Base-by-base conservation (phyloP, 2,329 filamentous ascomycete genomes). In the Harringtonia aguacate region DNA sequence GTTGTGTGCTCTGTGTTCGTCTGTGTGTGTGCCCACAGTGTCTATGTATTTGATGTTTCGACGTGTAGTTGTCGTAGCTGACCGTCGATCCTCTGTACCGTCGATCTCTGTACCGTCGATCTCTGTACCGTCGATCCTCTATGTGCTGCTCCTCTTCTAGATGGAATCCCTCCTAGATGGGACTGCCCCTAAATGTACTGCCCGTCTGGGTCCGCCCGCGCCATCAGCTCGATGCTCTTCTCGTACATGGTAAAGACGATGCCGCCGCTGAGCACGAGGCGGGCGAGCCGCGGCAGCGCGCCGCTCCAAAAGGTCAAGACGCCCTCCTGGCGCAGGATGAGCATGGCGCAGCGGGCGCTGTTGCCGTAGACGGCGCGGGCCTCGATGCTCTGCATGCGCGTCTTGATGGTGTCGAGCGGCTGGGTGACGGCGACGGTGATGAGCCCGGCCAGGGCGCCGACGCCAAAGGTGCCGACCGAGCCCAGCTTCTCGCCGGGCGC, bases 211-310 rank as follows among this genome's bases (percentile, higher is more conserved):
- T 98, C 92, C 42, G 89, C 47, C 57, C 61, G 71, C 55, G 86
- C 77, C 69, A 98, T 79, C 46, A 88, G 56, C 43, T 95, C 90
- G 70, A 97, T 97, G 47, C 83, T 85, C 75, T 95, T 95, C 69
- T 97, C 90, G 61, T 95, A 92, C 81, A 97, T 94, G 20, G 92
- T 94, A 59, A 98, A 98, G 34, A 98, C 92, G 57, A 98, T 95
- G 17, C 92, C 92, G 45, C 92, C 92, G 57, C 88, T 95, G 63
- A 97, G 64, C 35, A 95, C 84, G 53, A 98, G 62, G 46, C 92
- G 73, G 21, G 80, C 90, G 56, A 98, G 64, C 43, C 92, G 73
- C 1, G 92, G 92, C 53, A 97, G 58, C 20, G 92, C 90, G 22
- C 92, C 92, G 53, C 86, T 90, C 92, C 92, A 98, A 52, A 97